Percentiles rank a stretch among this genome's conserved stretches.
phyloP scores from a whole-genome alignment of 108 stramenopile genomes.

The Epipyxis sp. region DNA sequence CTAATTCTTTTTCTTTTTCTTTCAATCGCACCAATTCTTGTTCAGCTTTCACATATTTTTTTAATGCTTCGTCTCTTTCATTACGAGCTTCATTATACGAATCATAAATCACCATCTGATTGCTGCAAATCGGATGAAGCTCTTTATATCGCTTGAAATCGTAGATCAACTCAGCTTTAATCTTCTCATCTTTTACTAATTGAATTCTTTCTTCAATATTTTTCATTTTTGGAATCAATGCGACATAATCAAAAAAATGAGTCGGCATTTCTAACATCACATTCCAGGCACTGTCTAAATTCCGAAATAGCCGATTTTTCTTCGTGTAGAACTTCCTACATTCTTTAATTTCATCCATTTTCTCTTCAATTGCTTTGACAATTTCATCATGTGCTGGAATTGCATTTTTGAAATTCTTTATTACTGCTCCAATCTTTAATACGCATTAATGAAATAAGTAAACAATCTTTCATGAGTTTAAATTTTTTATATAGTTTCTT shows the following conservation, averaged over 20 bases:
- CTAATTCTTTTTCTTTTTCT: conserved; percentile 13
- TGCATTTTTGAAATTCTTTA: background rate
- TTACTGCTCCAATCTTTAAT: background rate
- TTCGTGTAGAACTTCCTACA: background rate
- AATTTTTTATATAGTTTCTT: too few relatives aligned
- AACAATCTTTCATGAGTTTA: too few relatives aligned
- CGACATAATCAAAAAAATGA: background rate
- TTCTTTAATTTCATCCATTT: background rate
- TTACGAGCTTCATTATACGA: background rate
- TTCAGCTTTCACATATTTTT: background rate
- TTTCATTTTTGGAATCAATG: background rate
- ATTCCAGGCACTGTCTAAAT: conserved; percentile 24
- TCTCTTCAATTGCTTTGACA: background rate
- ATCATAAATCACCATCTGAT: background rate
- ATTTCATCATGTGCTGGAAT: background rate
- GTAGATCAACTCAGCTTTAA: background rate
- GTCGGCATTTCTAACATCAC: background rate
- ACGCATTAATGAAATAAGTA: too few relatives aligned
- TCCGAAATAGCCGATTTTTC: conserved; percentile 10
- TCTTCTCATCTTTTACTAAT: background rate
- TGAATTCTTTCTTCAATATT: background rate
- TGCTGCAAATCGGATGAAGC: background rate
- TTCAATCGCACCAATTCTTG: background rate
- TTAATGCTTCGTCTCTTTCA: background rate
- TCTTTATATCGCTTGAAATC: background rate